These are phyloP conservation scores for Agaricus sinodeliciosus DNA, from an alignment of 768 basidiomycete genomes.

Conservation along the genomic window DNA sequence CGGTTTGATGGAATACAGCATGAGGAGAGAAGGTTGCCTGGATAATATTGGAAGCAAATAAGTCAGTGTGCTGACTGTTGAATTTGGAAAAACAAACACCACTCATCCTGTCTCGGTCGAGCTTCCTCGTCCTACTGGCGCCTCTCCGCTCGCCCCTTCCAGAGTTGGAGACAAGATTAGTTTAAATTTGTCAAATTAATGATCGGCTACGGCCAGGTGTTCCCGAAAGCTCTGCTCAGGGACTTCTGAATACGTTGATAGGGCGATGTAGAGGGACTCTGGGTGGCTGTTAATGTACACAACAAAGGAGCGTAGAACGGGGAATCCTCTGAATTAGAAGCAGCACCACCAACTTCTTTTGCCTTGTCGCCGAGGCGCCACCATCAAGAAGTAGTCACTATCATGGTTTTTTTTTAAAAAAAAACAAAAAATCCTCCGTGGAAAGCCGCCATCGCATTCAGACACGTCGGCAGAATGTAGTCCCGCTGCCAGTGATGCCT, in stretches of 20 bases:
- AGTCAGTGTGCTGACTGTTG: no score
- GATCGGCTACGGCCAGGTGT: neutral
- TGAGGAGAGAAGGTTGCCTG: neutral
- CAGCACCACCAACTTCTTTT: neutral
- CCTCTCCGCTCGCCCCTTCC: neutral
- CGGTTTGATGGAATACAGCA: neutral
- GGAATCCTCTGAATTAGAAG: neutral
- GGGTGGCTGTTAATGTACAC: neutral
- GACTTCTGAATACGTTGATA: neutral
- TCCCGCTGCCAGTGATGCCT: neutral
- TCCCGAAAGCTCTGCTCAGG: neutral
- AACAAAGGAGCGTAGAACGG: neutral
- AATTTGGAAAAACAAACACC: no score
- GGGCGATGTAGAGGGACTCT: neutral
- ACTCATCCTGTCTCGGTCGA: no score
- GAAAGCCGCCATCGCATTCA: neutral
- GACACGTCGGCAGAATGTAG: neutral
- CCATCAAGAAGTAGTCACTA: slow-evolving; percentile 1
- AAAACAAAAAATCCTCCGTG: neutral
- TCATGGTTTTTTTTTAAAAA: neutral
- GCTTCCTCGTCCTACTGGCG: no score
- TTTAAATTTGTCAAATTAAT: neutral
- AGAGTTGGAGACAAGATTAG: neutral
- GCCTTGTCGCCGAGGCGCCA: neutral
- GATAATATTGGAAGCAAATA: neutral